Base-by-base conservation (phyloP, 495 filamentous ascomycete species). In the Ascobolus immersus region DNA sequence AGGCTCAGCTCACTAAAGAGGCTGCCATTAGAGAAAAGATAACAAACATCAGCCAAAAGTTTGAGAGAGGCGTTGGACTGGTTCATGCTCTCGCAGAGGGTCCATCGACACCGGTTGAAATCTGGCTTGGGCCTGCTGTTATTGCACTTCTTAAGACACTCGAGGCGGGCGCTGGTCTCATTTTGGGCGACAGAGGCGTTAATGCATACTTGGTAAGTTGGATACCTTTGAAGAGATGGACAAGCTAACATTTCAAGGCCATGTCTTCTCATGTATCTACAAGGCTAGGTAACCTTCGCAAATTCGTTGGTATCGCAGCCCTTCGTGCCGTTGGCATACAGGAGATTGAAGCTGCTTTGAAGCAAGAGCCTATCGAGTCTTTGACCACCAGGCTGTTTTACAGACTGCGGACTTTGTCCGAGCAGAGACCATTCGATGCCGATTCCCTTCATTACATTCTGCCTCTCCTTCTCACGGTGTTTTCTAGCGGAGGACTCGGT, bases 371-470 rank as follows among this genome's bases (percentile, higher is more conserved):
- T 21, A 57, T 94, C 30, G 77, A 77, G 38, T 74, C 86, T 30
- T 67, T 92, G 3, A 62, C 89, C 9, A 93, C 84, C 12, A 67
- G 86, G 51, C 67, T 94, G 5, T 59, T 96, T 10, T 93, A 93
- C 51, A 72, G 82, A 21, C 53, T 96, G 28, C 73, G 81, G 13
- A 89, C 92, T 48, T 62, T 79, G 34, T 76, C 76, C 9, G 86
- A 92, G 48, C 86, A 94, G 48, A 67, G 80, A 2, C 78, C 82
- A 3, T 79, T 94, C 39, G 89, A 94, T 47, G 59, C 62, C 2
- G 67, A 81, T 4, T 78, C 84, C 2, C 57, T 94, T 14, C 74
- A 72, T 32, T 96, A 93, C 44, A 64, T 86, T 21, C 60, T 94
- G 5, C 78, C 89, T 0, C 58, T 96, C 24, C 52, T 90, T 5